Base-by-base conservation (phyloP, 495 filamentous ascomycete species). In the Achaetomiella virescens region DNA sequence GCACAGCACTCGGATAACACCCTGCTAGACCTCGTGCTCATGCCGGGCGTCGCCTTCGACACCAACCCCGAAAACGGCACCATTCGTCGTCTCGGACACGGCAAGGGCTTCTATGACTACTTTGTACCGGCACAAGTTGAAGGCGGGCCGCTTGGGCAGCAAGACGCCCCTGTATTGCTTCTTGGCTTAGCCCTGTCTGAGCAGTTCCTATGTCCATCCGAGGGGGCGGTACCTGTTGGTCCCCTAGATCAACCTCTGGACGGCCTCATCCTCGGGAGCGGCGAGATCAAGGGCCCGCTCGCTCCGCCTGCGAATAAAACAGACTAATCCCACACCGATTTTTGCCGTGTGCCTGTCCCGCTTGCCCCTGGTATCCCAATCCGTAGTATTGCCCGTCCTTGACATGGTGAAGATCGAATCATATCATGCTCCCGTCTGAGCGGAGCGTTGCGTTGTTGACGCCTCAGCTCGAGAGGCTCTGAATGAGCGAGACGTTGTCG, bases 11-110 rank as follows among this genome's bases (percentile, higher is more conserved):
- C 75, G n/a, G 81, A 84, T 12, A 63, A 61, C 45, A 54, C 67
- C 6, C 59, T 71, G 18, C 70, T 96, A 40, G 91, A 98, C 67
- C 65, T 97, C 55, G 84, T 98, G 49, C 79, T 98, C 20, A 84
- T 97, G 84, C 93, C 93, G 2, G 93, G 93, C 14, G 87, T 97
- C 70, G 93, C 89, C 9, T 98, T 97, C 67, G 92, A 96, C 69
- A 64, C 72, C 12, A 78, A 75, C 31, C 70, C 75, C 29, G 52
- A 66, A 8, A 67, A 53, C 52, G 72, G 72, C 15, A 62, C 50
- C 45, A 82, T 92, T 52, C 79, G 84, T 59, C 78, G 93, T 65
- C 76, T 97, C 11, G 93, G 93, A 9, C 95, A 98, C 76, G 93
- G 93, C 49, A 96, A 89, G 76, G 93, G 95, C 43, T 98, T 91